Conservation (phyloP, 164 flowering plant genomes). For the Umbellularia californica region DNA sequence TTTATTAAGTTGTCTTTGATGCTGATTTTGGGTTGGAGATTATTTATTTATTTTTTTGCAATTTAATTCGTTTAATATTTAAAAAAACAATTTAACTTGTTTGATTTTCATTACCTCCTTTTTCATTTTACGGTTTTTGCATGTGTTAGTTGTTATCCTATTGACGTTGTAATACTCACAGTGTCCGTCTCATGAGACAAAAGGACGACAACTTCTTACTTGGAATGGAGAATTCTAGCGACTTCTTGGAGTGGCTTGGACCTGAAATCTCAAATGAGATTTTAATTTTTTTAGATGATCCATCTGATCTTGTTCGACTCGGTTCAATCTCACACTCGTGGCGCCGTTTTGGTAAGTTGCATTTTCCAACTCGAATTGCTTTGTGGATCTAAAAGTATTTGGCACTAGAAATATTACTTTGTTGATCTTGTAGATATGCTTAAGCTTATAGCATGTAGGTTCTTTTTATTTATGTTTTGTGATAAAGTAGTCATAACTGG, state of each 20-base stretch:
- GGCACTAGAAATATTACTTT: too few relatives aligned
- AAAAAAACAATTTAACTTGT: too few relatives aligned
- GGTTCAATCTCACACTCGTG: slow-evolving; percentile 60
- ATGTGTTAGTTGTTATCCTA: background rate
- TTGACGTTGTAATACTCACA: background rate
- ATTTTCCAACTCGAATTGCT: background rate
- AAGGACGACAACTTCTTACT: background rate
- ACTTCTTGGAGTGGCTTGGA: slow-evolving; percentile 48
- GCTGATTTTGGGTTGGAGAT: background rate
- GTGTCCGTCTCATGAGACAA: background rate
- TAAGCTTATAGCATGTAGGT: too few relatives aligned
- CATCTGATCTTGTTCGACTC: slow-evolving; percentile 59
- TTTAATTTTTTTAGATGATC: slow-evolving; percentile 52
- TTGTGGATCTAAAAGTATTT: too few relatives aligned
- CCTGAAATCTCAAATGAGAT: slow-evolving; percentile 37
- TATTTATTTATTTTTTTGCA: too few relatives aligned
- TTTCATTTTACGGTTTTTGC: background rate
- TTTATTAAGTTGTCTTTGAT: too few relatives aligned
- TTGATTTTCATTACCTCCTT: background rate
- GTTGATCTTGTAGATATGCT: too few relatives aligned
- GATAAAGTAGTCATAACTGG: too few relatives aligned
- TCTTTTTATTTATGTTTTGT: too few relatives aligned
- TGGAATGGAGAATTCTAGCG: slow-evolving; percentile 36
- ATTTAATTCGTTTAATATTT: too few relatives aligned
- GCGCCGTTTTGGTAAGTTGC: slow-evolving; percentile 61